Conservation (phyloP, 179 eudicot species). For the Heliamphora pulchella region DNA sequence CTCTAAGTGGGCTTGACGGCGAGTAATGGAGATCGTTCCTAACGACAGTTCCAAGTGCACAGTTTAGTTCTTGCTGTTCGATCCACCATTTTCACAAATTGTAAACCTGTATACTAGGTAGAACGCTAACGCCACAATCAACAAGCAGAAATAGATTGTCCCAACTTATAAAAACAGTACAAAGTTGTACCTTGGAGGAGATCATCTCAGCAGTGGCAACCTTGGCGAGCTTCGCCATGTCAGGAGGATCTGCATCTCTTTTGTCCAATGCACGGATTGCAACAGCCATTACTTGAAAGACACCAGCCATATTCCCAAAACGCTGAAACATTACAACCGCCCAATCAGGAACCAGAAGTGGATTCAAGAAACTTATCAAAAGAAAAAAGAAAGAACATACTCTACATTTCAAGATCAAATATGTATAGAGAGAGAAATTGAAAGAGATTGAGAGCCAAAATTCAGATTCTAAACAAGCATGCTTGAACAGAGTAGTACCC, state of each 20-base stretch:
- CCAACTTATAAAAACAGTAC: not conserved
- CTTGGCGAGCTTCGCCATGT: constrained; percentile 80
- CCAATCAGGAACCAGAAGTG: not conserved
- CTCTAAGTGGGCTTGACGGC: not conserved
- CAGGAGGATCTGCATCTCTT: constrained; percentile 51
- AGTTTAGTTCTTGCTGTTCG: not conserved
- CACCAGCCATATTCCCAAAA: constrained; percentile 88
- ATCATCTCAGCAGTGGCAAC: constrained; percentile 79
- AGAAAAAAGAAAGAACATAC: not conserved
- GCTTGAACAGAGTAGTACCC: constrained; percentile 39
- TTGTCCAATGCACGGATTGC: constrained; percentile 55
- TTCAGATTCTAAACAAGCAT: constrained; percentile 5
- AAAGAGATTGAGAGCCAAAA: not conserved
- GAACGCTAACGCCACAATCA: constrained; percentile 3
- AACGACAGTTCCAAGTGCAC: not conserved
- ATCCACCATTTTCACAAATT: not conserved
- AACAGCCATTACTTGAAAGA: constrained; percentile 89
- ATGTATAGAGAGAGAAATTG: too few species aligned
- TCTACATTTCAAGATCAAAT: not conserved
- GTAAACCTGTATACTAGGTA: not conserved
- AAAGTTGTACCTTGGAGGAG: constrained; percentile 63
- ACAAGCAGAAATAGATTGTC: not conserved
- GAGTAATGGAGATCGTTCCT: not conserved
- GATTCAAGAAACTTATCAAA: too few species aligned
- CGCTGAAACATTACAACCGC: constrained; percentile 36